Evolutionary conservation across 257 asterid species (phyloP), one percentile per base, ranked within the genome.

Genomic region (Solanum habrochaites): DNA sequence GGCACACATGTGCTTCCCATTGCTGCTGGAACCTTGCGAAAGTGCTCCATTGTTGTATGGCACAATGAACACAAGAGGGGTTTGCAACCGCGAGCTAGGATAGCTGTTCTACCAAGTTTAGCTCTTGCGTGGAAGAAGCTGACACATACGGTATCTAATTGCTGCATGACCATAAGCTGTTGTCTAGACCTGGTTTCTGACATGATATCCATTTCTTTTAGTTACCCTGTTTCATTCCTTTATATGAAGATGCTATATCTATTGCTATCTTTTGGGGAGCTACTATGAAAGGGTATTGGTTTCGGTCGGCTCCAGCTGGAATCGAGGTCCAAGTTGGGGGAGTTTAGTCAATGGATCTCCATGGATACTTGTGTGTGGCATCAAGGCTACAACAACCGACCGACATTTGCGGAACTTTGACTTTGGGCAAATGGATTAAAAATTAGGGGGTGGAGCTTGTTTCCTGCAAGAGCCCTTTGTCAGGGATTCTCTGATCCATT

Each of bases 61-160:
- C n/a, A n/a, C n/a, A n/a, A n/a, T n/a, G n/a, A n/a, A 89, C 67
- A 88, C 88, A 18, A n/a, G 15, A 23, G 88, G 88, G 47, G 60
- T 12, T 4, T 78, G 85, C 1, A n/a, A n/a, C 85, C 85, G 0
- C 58, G 20, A 25, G 66, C 88, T n/a, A 40, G 70, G 23, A 9
- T 86, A 29, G 88, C 88, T 6, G 52, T 64, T n/a, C 13, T 86
- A 86, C 5, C n/a, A 86, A 86, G 69, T 83, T 86, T 11, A 20
- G 67, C 35, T 88, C 85, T 85, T n/a, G n/a, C 4, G 7, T 1
- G 88, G 77, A 52, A 85, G 86, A 3, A 31, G 27, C 12, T 56
- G n/a, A n/a, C n/a, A n/a, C n/a, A n/a, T n/a, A n/a, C n/a, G n/a
- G n/a, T n/a, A n/a, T n/a, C n/a, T n/a, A n/a, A n/a, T n/a, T n/a